Conservation (phyloP, 2,329 filamentous ascomycete species). For the Venturia asperata region DNA sequence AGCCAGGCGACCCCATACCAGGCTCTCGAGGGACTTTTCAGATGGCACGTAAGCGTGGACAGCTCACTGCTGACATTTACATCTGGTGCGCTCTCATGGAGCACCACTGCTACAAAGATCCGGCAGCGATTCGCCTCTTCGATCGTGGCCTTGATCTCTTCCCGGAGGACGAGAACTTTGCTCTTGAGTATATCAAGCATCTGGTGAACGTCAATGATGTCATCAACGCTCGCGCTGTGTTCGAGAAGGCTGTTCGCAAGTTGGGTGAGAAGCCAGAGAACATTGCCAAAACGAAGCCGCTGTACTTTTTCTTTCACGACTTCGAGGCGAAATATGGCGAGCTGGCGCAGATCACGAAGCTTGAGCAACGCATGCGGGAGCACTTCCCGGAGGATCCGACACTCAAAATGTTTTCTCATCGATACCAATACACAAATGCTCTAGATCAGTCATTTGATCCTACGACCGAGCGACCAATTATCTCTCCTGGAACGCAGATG, state of each 20-base stretch:
- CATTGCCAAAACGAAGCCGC: slow-evolving; percentile 66
- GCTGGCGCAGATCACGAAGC: slow-evolving; percentile 77
- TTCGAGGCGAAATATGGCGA: slow-evolving; percentile 95
- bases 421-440: slow-evolving; percentile 50
- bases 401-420: slow-evolving; percentile 65
- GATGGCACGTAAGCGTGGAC: slow-evolving; percentile 78
- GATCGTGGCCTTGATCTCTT: slow-evolving; percentile 91
- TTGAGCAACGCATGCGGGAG: slow-evolving; percentile 88
- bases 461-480: slow-evolving; percentile 69
- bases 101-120: slow-evolving; percentile 91
- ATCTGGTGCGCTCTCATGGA: slow-evolving; percentile 89
- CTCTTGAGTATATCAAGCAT: slow-evolving; percentile 93
- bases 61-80: slow-evolving; percentile 90
- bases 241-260: slow-evolving; percentile 85
- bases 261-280: slow-evolving; percentile 71
- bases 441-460: slow-evolving; percentile 66
- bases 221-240: slow-evolving; percentile 84
- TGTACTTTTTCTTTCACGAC: slow-evolving; percentile 89
- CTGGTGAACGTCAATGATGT: slow-evolving; percentile 49
- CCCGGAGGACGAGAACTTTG: slow-evolving; percentile 86
- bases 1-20: slow-evolving; percentile 56
- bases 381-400: slow-evolving; percentile 85
- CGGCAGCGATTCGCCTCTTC: slow-evolving; percentile 88
- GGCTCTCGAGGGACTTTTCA: slow-evolving; percentile 84
- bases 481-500: slow-evolving; percentile 68